phyloP scores from a whole-genome alignment of 495 filamentous ascomycete species.

The Wilcoxina mikolae region DNA sequence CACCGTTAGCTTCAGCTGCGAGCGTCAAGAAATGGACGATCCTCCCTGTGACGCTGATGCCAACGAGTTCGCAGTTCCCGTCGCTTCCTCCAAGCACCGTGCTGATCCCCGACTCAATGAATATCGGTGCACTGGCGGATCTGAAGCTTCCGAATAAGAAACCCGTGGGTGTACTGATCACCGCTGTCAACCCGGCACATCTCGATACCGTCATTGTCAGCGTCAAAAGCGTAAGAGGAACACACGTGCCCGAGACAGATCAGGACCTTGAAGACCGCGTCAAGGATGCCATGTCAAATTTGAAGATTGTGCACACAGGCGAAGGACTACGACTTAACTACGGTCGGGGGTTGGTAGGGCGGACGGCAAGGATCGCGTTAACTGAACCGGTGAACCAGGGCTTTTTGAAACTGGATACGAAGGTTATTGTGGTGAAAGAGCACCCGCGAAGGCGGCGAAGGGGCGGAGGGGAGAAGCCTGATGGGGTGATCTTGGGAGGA shows the following conservation, averaged over 20 bases:
- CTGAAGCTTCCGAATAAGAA: slow-evolving; percentile 43
- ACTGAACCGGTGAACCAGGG: slow-evolving; percentile 71
- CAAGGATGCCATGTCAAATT: slow-evolving; percentile 61
- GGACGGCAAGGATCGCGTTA: slow-evolving; percentile 59
- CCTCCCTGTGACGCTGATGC: slow-evolving; percentile 49
- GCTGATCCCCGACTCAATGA: slow-evolving; percentile 66
- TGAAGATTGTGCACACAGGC: slow-evolving; percentile 65
- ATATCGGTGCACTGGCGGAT: slow-evolving; percentile 52
- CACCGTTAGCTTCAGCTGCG: slow-evolving; percentile 48
- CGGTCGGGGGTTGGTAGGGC: slow-evolving; percentile 65
- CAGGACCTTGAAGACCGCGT: slow-evolving; percentile 50
- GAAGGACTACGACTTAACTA: slow-evolving; percentile 79
- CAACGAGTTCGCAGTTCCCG: slow-evolving; percentile 33
- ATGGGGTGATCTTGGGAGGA: slow-evolving; percentile 35
- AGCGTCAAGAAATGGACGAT: slow-evolving; percentile 57
- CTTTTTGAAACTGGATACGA: slow-evolving; percentile 51
- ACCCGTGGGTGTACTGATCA: slow-evolving; percentile 61
- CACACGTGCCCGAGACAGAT: slow-evolving; percentile 48
- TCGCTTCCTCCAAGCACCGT: slow-evolving; percentile 57
- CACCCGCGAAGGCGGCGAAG: slow-evolving; percentile 31
- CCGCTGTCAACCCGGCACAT: slow-evolving; percentile 64
- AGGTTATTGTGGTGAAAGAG: slow-evolving; percentile 49
- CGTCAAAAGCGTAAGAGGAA: slow-evolving; percentile 27
- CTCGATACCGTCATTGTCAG: slow-evolving; percentile 73
- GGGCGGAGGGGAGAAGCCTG: slow-evolving; percentile 30